These are phyloP conservation scores for Elaeagnus macrophylla DNA, from an alignment of 306 rosid genomes.

Conservation along the genomic window DNA sequence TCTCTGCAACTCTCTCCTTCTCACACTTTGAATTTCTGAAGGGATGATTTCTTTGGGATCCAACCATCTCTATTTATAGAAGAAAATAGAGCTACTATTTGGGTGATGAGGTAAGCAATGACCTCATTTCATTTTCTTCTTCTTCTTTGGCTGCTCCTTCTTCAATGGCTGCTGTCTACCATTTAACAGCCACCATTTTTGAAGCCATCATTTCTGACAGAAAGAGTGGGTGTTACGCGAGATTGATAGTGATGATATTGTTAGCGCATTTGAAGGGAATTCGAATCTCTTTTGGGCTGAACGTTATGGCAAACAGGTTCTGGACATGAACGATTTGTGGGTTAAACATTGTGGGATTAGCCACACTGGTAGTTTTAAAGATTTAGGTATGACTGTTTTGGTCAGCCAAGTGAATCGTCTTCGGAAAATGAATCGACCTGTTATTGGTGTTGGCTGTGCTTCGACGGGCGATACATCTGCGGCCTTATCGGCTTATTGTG, in stretches of 20 bases:
- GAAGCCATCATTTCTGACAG: too few species aligned
- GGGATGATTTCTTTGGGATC: too few species aligned
- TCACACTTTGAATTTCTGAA: too few species aligned
- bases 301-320: constrained; percentile 64
- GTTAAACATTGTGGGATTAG: constrained; percentile 84
- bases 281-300: constrained; percentile 88
- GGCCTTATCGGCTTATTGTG: constrained; percentile 69
- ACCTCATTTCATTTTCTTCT: too few species aligned
- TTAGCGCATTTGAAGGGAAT: constrained; percentile 71
- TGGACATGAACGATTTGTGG: constrained; percentile 72
- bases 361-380: constrained; percentile 80
- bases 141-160: too few species aligned
- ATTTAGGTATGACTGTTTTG: constrained; percentile 78
- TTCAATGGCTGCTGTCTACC: too few species aligned
- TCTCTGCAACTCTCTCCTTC: too few species aligned
- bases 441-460: constrained; percentile 84
- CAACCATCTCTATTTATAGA: too few species aligned
- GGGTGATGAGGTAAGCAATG: too few species aligned
- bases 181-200: too few species aligned
- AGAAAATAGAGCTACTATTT: too few species aligned
- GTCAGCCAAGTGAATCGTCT: constrained; percentile 80
- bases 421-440: constrained; percentile 52
- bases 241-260: constrained; percentile 60
- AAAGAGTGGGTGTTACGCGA: constrained; percentile 82
- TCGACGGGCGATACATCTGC: constrained; percentile 81